These are phyloP conservation scores for Chenopodium formosanum DNA, from an alignment of 148 eudicot genomes.

Conservation along the genomic window DNA sequence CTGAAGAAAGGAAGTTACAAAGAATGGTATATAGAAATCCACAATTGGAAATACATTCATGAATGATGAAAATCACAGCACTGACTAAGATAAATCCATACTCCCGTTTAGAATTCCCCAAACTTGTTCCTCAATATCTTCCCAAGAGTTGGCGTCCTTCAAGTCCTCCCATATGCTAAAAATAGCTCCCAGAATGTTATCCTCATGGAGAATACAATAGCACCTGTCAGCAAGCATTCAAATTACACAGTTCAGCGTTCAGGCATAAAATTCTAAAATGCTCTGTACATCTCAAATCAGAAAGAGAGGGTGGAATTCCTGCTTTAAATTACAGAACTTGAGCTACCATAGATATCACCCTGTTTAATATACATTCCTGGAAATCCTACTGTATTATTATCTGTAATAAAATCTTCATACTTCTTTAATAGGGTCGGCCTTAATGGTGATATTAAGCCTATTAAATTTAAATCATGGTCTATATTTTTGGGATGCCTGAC, in stretches of 20 bases:
- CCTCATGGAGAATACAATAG: constrained; percentile 82
- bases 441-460: not conserved
- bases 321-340: not conserved
- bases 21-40: not conserved
- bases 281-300: not conserved
- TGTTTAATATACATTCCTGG: not conserved
- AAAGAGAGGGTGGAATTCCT: not conserved
- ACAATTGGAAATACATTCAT: not conserved
- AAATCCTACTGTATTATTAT: too few species aligned
- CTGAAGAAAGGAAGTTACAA: not conserved
- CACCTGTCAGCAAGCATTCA: constrained; percentile 52
- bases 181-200: constrained; percentile 78
- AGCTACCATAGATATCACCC: not conserved
- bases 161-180: constrained; percentile 74
- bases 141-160: constrained; percentile 72
- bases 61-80: not conserved
- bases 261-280: not conserved
- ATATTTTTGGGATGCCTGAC: not conserved
- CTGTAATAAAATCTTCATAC: too few species aligned
- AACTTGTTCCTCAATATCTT: constrained; percentile 74
- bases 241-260: not conserved
- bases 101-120: constrained; percentile 78
- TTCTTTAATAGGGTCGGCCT: not conserved
- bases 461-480: too few species aligned
- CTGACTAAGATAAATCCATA: constrained; percentile 11